A percentile compares a stretch with the other conserved stretches of the same genome.
These are phyloP conservation scores for Acanthamoeba triangularis DNA, from an alignment of 208 protist genomes.

Conservation along the genomic window DNA sequence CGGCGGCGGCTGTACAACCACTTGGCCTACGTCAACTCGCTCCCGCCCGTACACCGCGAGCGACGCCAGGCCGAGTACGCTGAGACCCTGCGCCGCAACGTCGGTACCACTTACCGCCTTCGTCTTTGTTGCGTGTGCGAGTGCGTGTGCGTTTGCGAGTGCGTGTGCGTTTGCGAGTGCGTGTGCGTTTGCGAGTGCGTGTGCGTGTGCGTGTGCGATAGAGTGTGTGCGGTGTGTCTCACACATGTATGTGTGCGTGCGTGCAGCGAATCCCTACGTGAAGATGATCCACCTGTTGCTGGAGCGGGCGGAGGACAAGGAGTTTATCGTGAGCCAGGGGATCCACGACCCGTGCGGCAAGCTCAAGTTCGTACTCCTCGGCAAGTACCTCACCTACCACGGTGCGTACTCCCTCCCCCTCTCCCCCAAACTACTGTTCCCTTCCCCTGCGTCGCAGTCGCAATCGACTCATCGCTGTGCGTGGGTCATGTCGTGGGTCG, in stretches of 20 bases:
- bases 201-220: not conserved
- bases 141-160: not conserved
- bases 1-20: not conserved
- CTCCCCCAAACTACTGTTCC: not conserved
- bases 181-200: not conserved
- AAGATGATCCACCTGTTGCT: constrained; percentile 10
- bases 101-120: not conserved
- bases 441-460: not conserved
- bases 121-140: not conserved
- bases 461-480: not conserved
- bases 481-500: not conserved
- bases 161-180: not conserved
- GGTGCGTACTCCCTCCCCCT: not conserved
- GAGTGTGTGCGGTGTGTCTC: not conserved
- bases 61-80: constrained; percentile 19
- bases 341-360: constrained; percentile 40
- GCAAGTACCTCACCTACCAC: constrained; percentile 55
- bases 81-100: constrained; percentile 16
- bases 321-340: constrained; percentile 5
- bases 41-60: not conserved
- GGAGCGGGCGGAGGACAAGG: not conserved
- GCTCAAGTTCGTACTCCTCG: not conserved
- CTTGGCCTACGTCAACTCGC: not conserved
- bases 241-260: not conserved
- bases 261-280: constrained; percentile 5